These are phyloP conservation scores for Tolypocladium sp. DNA, from an alignment of 2,329 filamentous ascomycete species.

Conservation along the genomic window DNA sequence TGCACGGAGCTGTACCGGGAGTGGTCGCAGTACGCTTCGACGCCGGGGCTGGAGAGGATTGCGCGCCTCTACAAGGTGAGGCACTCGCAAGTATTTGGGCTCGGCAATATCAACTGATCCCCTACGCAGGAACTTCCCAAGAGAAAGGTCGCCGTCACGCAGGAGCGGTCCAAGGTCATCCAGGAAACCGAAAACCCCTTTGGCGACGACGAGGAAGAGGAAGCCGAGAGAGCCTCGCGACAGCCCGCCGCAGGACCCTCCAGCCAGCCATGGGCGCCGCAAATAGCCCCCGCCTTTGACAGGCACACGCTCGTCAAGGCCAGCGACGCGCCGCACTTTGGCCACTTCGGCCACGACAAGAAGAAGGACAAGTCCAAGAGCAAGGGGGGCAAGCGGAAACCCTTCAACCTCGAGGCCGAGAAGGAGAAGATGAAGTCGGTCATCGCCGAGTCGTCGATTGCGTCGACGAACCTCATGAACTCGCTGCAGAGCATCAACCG, in stretches of 20 bases:
- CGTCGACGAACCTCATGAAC: constrained; percentile 85
- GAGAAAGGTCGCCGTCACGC: constrained; percentile 62
- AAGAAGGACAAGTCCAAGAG: constrained; percentile 41
- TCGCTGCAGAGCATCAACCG: constrained; percentile 84
- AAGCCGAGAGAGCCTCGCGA: constrained; percentile 22
- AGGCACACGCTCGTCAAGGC: neutral
- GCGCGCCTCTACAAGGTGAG: constrained; percentile 63
- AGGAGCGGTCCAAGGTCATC: constrained; percentile 75
- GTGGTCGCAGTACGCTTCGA: constrained; percentile 82
- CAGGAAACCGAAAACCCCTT: constrained; percentile 71
- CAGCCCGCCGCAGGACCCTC: constrained; percentile 11
- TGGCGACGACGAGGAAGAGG: constrained; percentile 55
- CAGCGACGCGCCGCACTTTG: neutral
- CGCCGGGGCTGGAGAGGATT: constrained; percentile 70
- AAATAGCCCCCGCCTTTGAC: neutral
- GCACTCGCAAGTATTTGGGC: neutral
- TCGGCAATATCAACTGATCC: neutral
- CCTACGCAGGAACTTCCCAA: constrained; percentile 49
- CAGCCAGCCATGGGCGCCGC: neutral
- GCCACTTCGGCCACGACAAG: constrained; percentile 20
- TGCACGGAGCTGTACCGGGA: constrained; percentile 78
- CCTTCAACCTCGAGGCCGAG: constrained; percentile 80
- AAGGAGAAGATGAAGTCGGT: constrained; percentile 77
- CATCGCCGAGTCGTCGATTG: constrained; percentile 84
- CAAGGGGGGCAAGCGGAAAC: constrained; percentile 44